Evolutionary conservation across 208 protist species (phyloP), one percentile per base, ranked within the genome.

Genomic region (Novymonas esmeraldas): DNA sequence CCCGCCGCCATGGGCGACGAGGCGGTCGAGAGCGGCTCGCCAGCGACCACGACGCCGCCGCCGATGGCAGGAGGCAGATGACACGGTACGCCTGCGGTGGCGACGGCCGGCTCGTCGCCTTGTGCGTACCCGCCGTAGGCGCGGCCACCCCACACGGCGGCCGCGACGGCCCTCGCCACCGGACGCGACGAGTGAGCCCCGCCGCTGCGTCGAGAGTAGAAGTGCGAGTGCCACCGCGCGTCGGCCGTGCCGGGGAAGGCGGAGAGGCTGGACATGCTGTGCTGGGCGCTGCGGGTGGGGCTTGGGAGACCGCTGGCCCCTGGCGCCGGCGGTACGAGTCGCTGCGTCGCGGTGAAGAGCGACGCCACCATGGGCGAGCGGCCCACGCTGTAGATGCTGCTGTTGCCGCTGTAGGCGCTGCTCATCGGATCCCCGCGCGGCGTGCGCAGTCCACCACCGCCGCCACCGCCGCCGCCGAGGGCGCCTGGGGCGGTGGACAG

Each of bases 221-320:
- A 49, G 9, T 52, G 26, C 7, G 49, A 49, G 9, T 49, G 61
- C 3, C 34, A 49, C 31, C 49, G 61, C 38, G 61, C n/a, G 33
- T 66, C 61, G 11, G 26, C 46, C 38, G 61, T 49, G 36, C 49
- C 55, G 14, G 61, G 61, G 10, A 49, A 49, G 14, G 61, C 56
- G 13, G 49, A 46, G 46, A 58, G 29, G 48, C 60, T 65, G 61
- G 9, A 66, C 38, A 66, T 3, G 34, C 61, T 66, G 46, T 34
- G 42, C 0, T 13, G 36, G 5, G 57, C 48, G 61, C 61, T 66
- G 49, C 61, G 56, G 26, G 44, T 45, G 28, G 60, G 51, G 42
- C 60, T 74, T 6, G 48, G 34, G 51, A 67, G 20, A 10, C 69
- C 60, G 28, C 52, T 57, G 29, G 36, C 54, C 6, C 44, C 31